These are phyloP conservation scores for Coemansia asiatica DNA, from an alignment of 192 early-diverging fungal genomes.

Conservation along the genomic window DNA sequence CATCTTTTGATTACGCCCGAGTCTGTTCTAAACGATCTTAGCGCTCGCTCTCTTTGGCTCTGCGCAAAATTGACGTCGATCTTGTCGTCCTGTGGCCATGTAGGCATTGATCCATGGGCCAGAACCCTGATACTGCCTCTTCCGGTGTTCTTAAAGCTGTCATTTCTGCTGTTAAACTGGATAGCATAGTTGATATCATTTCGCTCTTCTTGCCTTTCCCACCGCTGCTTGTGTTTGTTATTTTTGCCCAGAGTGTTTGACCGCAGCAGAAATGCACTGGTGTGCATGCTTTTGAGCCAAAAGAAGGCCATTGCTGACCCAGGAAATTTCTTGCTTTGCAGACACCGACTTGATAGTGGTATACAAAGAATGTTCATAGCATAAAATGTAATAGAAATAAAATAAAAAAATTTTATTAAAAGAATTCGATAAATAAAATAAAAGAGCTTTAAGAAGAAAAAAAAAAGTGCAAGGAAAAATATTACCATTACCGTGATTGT, in stretches of 20 bases:
- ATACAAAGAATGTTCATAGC: neutral
- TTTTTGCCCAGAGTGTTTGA: too few species aligned
- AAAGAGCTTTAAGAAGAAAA: neutral
- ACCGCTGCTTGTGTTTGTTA: too few species aligned
- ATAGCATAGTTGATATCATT: neutral
- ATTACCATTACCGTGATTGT: neutral
- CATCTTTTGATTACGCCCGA: constrained; percentile 23
- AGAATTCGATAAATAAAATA: too few species aligned
- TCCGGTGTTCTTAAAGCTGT: neutral
- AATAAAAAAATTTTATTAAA: neutral
- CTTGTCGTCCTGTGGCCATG: constrained; percentile 33
- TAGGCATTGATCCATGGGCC: neutral
- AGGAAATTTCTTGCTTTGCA: too few species aligned
- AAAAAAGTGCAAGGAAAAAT: neutral
- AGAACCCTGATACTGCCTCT: neutral
- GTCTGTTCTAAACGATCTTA: constrained; percentile 16
- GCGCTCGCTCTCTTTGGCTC: constrained; percentile 6
- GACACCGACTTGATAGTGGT: too few species aligned
- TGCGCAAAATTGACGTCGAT: constrained; percentile 39
- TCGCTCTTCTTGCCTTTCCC: neutral
- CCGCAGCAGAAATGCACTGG: too few species aligned
- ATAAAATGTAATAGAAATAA: neutral
- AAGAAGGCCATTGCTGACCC: too few species aligned
- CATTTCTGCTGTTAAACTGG: neutral
- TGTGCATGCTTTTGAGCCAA: too few species aligned